Conservation (phyloP, 768 basidiomycete species). For the Tephrocybe sp. region DNA sequence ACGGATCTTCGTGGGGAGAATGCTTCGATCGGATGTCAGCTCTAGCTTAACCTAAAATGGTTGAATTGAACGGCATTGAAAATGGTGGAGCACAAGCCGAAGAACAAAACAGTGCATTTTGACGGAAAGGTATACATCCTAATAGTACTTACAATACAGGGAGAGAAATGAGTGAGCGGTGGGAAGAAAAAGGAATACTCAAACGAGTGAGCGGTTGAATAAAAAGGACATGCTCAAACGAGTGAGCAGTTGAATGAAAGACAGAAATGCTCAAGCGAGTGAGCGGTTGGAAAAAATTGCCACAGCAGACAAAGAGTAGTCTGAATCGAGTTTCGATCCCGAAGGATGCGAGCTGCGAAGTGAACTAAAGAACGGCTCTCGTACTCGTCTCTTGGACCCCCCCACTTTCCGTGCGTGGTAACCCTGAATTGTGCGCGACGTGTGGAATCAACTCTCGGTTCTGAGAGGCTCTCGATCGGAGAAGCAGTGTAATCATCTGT, state of each 20-base stretch:
- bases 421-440: slow-evolving; percentile 4
- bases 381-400: slow-evolving; percentile 6
- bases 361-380: slow-evolving; percentile 55
- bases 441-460: slow-evolving; percentile 1
- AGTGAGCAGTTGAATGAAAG: no score
- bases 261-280: slow-evolving; percentile 16
- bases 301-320: slow-evolving; percentile 57
- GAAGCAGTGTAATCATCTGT: no score
- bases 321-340: slow-evolving; percentile 56
- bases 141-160: not conserved
- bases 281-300: slow-evolving; percentile 18
- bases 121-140: not conserved
- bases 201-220: slow-evolving; percentile 13
- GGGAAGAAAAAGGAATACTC: slow-evolving; percentile 8
- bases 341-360: slow-evolving; percentile 54
- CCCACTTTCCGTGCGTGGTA: slow-evolving; percentile 17
- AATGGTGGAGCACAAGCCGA: no score
- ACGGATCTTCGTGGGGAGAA: no score
- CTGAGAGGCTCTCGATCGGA: no score
- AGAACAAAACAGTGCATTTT: not conserved
- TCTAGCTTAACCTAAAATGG: no score
- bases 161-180: no score
- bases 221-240: slow-evolving; percentile 29
- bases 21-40: no score
- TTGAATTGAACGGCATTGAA: no score